Evolutionary conservation across 2,329 filamentous ascomycete genomes (phyloP), one percentile per base, ranked within the genome.

Genomic region (Verticillium nonalfalfae): DNA sequence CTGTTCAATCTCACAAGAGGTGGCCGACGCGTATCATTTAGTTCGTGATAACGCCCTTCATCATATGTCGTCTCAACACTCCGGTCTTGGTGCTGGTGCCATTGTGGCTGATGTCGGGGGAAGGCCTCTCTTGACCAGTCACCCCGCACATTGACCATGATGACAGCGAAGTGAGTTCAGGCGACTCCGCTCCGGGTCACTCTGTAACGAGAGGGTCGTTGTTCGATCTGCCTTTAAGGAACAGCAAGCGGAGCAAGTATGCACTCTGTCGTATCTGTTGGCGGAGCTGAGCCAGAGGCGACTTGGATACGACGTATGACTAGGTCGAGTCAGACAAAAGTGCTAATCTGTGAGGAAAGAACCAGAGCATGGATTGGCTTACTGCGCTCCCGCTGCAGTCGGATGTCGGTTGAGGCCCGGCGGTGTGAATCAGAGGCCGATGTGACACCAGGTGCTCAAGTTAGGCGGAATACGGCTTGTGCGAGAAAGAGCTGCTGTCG

Each of bases 101-200:
- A 68, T 63, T 71, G 69, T 26, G 26, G 35, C 45, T 50, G 58
- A 34, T 73, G 73, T 57, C 72, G 71, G 57, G 78, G 71, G 67
- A 74, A 75, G 26, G 71, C 64, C 35, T 77, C 75, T 71, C 77
- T 73, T 56, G 72, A 62, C 68, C 71, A 75, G 62, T 76, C 71
- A 65, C 40, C 26, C 26, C 74, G 76, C 58, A 78, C 78, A 78
- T 80, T 80, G 63, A 60, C 45, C 45, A 52, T 52, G 45, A 10
- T 58, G 36, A 39, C 61, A 56, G 58, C 35, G 58, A 26, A 33
- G 36, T 9, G 10, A 7, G 21, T 11, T 39, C 39, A 39, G n/a
- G 45, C 26, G 56, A 62, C 55, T 26, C 31, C 59, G 33, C 52
- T 52, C 6, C 4, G 45, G 18, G 18, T 26, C 7, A 18, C 45